Base-by-base conservation (phyloP, 1,139 yeast genomes). In the Suhomyces terraborum region DNA sequence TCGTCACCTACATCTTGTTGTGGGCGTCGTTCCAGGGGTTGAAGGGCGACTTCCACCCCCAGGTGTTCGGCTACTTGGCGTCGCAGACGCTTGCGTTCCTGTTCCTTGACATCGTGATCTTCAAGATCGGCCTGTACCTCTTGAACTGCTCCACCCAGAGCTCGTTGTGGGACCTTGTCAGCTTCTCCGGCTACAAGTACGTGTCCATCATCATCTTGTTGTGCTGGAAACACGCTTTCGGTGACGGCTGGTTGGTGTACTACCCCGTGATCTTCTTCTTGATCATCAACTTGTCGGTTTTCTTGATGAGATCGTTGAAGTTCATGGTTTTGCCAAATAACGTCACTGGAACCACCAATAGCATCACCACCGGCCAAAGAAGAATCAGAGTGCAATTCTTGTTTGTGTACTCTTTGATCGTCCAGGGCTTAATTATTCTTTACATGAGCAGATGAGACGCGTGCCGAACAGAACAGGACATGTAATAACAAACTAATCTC, bases 171-270 rank as follows among this genome's bases (percentile, higher is more conserved):
- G 99, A 94, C 61, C 73, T 93, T 47, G 77, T 88, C 8, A 86
- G 96, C 50, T 93, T 88, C 64, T 84, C 94, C 40, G 97, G 98
- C 22, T 94, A 94, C 73, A 94, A 94, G 63, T 94, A 89, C 59
- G 91, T 94, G 27, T 88, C 95, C 5, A 73, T 84, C 48, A 75
- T 84, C 26, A 62, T 76, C 14, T 69, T 82, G 39, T 67, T 83
- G 53, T 61, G 80, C 40, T 61, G 76, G 51, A 80, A 79, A 46
- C 61, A 67, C 53, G 46, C 68, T 62, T 32, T 69, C 55, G 60
- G 66, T 50, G 45, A 51, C 61, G 62, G 65, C 56, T 57, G 64
- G 59, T 26, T 68, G 47, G 51, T 61, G 45, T 70, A 77, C 64
- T 56, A 72, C 60, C 51, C 66, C 26, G 55, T 70, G 51, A 67